Percentiles rank a stretch among this genome's conserved stretches.
phyloP scores from a whole-genome alignment of 2,329 filamentous ascomycete species.

The Botrytis aclada region DNA sequence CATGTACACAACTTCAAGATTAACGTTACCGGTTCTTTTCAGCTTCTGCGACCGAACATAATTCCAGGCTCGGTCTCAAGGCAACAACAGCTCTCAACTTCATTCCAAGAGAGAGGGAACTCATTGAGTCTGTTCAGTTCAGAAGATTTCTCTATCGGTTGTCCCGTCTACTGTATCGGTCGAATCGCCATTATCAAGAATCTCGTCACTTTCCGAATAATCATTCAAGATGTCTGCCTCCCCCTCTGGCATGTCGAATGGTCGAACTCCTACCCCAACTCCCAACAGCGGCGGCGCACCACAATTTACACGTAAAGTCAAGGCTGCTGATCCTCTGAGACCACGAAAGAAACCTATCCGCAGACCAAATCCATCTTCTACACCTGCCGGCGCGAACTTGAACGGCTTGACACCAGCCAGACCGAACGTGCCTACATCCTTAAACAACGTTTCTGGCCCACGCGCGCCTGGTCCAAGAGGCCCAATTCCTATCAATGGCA shows the following conservation, averaged over 20 bases:
- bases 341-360: constrained; percentile 53
- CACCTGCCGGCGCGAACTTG: constrained; percentile 23
- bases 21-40: neutral
- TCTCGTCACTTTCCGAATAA: neutral
- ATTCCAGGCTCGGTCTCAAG: neutral
- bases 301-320: constrained; percentile 47
- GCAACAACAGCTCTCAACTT: neutral
- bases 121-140: neutral
- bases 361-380: constrained; percentile 38
- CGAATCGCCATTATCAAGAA: neutral
- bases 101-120: too few species aligned
- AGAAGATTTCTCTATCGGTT: neutral
- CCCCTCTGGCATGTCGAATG: constrained; percentile 45
- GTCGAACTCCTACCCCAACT: constrained; percentile 47
- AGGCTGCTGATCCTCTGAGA: constrained; percentile 60
- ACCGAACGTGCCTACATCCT: constrained; percentile 7
- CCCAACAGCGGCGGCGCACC: constrained; percentile 48
- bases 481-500: constrained; percentile 30
- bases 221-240: constrained; percentile 42
- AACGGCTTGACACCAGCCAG: constrained; percentile 23
- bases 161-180: neutral
- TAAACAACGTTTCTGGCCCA: constrained; percentile 20
- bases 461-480: constrained; percentile 21
- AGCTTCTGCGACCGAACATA: neutral
- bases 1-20: neutral